phyloP scores from a whole-genome alignment of 495 filamentous ascomycete genomes.

The Penicillium silybi region DNA sequence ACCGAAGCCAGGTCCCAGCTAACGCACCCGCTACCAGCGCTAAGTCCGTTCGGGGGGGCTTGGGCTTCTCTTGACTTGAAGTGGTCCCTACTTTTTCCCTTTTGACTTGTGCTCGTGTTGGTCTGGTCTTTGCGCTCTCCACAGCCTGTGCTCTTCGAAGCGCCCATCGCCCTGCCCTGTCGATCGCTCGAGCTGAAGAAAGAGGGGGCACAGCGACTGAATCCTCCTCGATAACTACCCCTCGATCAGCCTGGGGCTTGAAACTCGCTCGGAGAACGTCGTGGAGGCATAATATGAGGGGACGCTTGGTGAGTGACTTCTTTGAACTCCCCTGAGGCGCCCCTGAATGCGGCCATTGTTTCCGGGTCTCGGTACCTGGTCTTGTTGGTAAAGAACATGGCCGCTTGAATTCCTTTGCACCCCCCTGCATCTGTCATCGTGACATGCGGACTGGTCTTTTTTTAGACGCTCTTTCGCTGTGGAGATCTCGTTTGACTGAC shows the following conservation, averaged over 20 bases:
- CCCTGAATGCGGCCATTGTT: slow-evolving; percentile 14
- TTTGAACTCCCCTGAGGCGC: neutral
- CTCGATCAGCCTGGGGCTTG: neutral
- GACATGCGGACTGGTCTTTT: slow-evolving; percentile 22
- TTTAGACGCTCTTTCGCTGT: slow-evolving; percentile 7
- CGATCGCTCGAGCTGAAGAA: slow-evolving; percentile 18
- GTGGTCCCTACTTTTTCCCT: slow-evolving; percentile 2
- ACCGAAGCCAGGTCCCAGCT: slow-evolving; percentile 6
- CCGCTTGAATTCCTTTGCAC: slow-evolving; percentile 8
- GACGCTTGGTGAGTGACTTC: slow-evolving; percentile 10
- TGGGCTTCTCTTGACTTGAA: neutral
- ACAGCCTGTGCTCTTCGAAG: neutral
- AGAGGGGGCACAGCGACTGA: slow-evolving; percentile 13
- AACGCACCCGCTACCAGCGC: slow-evolving; percentile 15
- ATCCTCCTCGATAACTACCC: neutral
- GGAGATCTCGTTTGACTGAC: slow-evolving; percentile 7
- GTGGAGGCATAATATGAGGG: slow-evolving; percentile 15
- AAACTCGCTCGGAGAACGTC: neutral
- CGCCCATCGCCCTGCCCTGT: slow-evolving; percentile 17
- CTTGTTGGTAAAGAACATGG: slow-evolving; percentile 19
- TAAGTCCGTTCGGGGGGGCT: slow-evolving; percentile 11
- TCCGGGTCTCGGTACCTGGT: slow-evolving; percentile 7
- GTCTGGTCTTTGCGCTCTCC: neutral
- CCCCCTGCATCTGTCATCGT: slow-evolving; percentile 24
- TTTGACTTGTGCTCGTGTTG: neutral